phyloP scores from a whole-genome alignment of 306 rosid species.

The Inga leiocalycina region DNA sequence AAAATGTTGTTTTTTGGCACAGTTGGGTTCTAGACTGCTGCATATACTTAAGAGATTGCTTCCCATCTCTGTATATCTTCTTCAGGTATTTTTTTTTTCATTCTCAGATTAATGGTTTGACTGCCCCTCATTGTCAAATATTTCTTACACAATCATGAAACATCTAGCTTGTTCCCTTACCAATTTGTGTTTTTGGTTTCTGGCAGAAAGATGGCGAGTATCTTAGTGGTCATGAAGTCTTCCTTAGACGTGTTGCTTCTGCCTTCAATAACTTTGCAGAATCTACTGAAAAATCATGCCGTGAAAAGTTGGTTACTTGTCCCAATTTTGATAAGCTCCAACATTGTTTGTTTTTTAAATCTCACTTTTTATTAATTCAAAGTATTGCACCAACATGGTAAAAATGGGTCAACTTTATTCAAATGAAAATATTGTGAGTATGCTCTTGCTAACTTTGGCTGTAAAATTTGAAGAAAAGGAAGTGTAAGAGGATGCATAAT shows the following conservation, averaged over 20 bases:
- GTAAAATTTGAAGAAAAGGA: not conserved
- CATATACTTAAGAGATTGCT: slow-evolving; percentile 94
- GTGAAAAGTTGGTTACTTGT: slow-evolving; percentile 71
- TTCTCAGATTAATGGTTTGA: slow-evolving; percentile 22
- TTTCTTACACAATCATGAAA: slow-evolving; percentile 16
- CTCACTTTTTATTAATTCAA: not conserved
- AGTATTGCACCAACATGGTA: not conserved
- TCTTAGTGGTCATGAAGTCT: slow-evolving; percentile 91
- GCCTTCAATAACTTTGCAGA: slow-evolving; percentile 94
- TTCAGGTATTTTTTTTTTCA: slow-evolving; percentile 57
- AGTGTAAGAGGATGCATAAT: not conserved
- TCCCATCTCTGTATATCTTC: slow-evolving; percentile 91
- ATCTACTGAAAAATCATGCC: slow-evolving; percentile 87
- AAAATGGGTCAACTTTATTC: not conserved
- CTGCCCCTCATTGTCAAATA: slow-evolving; percentile 10
- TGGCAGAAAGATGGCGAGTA: slow-evolving; percentile 93
- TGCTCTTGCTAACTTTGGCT: not conserved
- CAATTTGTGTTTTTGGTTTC: slow-evolving; percentile 32
- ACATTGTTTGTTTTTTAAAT: not conserved
- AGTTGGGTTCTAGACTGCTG: slow-evolving; percentile 90
- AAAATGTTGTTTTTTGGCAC: slow-evolving; percentile 40
- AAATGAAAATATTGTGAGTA: not conserved
- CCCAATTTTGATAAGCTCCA: slow-evolving; percentile 24
- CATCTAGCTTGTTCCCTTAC: slow-evolving; percentile 5
- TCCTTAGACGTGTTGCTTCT: slow-evolving; percentile 89